Evolutionary conservation across 2,329 filamentous ascomycete genomes (phyloP), one percentile per base, ranked within the genome.

Genomic region (Eurotiales sp.): DNA sequence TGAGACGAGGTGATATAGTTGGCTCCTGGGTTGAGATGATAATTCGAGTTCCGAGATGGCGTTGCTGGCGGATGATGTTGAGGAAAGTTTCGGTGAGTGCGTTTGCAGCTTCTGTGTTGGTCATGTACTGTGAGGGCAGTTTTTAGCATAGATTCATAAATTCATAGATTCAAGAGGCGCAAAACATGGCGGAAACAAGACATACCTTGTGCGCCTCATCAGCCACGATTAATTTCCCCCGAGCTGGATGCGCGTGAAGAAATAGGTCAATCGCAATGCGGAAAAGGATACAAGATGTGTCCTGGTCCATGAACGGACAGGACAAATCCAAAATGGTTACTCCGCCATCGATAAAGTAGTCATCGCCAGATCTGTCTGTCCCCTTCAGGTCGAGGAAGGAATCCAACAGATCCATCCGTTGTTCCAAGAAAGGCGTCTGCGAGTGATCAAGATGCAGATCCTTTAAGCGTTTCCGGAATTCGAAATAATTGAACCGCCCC

Each of bases 1-100:
- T 75, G 0, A 93, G 75, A 14, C 77, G 76, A 0, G 83, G 81
- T 0, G 84, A 85, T 3, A 91, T 76, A 0, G 85, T 88, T 0
- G 87, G 88, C 59, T 92, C 88, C 61, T 93, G 87, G 0, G 87
- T 92, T 0, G 86, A 84, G 27, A 92, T 84, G 37, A 92, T 63
- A 4, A 90, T 74, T 0, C 87, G 78, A 0, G 79, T 76, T 0
- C 78, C 87, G 1, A 83, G 68, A 61, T 92, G 88, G 0, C 87
- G 82, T 65, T 92, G 87, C 15, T 85, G 74, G 0, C 87, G 79
- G 56, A 92, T 85, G 0, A 80, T 78, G 0, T 75, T 72, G 0
- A 88, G 71, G 0, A 91, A 72, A 0, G 75, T 74, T 5, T 85
- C 75, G 0, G 85, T 90, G 23, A 91, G 74, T 0, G 71, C 71